Percentiles rank a stretch among this genome's conserved stretches.
These are phyloP conservation scores for Trichaptum fuscoviolaceum DNA, from an alignment of 768 basidiomycete species.

Conservation along the genomic window DNA sequence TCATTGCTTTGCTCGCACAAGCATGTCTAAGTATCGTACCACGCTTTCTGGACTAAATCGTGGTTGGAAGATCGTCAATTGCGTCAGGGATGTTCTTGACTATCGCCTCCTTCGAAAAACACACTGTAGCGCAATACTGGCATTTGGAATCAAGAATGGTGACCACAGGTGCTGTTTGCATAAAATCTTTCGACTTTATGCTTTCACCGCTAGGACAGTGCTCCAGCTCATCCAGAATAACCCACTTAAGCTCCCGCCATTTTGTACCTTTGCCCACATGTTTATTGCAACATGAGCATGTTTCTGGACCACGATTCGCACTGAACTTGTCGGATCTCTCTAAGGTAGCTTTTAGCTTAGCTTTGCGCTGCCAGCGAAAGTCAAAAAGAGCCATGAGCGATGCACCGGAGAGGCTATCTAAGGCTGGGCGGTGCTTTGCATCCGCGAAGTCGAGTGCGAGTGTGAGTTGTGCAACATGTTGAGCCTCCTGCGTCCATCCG, in stretches of 20 bases:
- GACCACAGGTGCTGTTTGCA: neutral
- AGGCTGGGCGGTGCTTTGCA: constrained; percentile 24
- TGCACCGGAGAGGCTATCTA: constrained; percentile 29
- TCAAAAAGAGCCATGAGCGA: constrained; percentile 33
- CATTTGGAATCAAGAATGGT: neutral
- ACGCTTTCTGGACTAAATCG: too few relatives aligned
- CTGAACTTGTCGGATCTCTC: constrained; percentile 26
- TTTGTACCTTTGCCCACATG: constrained; percentile 7
- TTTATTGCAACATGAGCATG: too few relatives aligned
- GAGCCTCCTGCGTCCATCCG: constrained; percentile 41
- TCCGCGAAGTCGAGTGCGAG: constrained; percentile 35
- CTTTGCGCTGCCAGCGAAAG: constrained; percentile 37
- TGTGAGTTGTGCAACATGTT: constrained; percentile 36
- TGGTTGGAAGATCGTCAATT: too few relatives aligned
- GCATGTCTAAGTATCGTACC: too few relatives aligned
- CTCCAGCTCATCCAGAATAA: constrained; percentile 37
- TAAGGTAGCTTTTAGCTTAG: constrained; percentile 30
- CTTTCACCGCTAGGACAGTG: constrained; percentile 34
- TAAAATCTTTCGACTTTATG: constrained; percentile 11
- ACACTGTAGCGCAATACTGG: too few relatives aligned
- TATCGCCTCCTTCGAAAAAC: too few relatives aligned
- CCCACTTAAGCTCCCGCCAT: constrained; percentile 36
- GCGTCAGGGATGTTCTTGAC: too few relatives aligned
- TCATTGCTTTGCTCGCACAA: too few relatives aligned
- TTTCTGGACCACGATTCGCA: too few relatives aligned